Percentiles rank a stretch among this genome's conserved stretches.
These are phyloP conservation scores for Zalaria sp. DNA, from an alignment of 2,329 filamentous ascomycete species.

Conservation along the genomic window DNA sequence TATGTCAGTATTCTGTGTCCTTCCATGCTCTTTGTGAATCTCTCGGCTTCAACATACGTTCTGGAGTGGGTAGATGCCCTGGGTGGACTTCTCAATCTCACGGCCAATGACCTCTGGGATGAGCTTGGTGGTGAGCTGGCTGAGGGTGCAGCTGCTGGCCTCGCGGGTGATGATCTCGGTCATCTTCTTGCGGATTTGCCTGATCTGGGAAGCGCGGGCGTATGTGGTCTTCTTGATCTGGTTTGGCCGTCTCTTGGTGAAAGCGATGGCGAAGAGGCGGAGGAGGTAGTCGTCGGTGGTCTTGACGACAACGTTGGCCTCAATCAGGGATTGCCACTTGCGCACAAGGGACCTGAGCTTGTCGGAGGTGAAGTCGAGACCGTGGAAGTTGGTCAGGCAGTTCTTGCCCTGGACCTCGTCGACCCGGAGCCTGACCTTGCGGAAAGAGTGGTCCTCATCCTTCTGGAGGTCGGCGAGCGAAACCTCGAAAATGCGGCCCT, in stretches of 20 bases:
- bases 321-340: slow-evolving; percentile 99
- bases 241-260: slow-evolving; percentile 98
- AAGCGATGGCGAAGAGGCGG: slow-evolving; percentile 96
- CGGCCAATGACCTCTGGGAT: slow-evolving; percentile 99
- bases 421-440: slow-evolving; percentile 97
- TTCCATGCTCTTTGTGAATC: neutral
- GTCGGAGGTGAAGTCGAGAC: slow-evolving; percentile 99
- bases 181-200: slow-evolving; percentile 99
- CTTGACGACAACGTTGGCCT: slow-evolving; percentile 99
- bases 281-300: slow-evolving; percentile 99
- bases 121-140: slow-evolving; percentile 95
- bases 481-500: slow-evolving; percentile 97
- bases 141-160: slow-evolving; percentile 84
- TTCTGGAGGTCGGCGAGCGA: slow-evolving; percentile 98
- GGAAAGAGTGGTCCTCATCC: slow-evolving; percentile 99
- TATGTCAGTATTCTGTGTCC: slow-evolving; percentile 18
- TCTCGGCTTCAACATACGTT: slow-evolving; percentile 49
- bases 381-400: slow-evolving; percentile 99
- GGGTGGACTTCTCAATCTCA: slow-evolving; percentile 98
- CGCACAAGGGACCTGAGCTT: slow-evolving; percentile 98
- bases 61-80: slow-evolving; percentile 99
- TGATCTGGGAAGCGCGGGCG: slow-evolving; percentile 91
- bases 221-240: slow-evolving; percentile 99
- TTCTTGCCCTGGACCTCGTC: slow-evolving; percentile 99
- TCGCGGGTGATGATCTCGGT: slow-evolving; percentile 96